Evolutionary conservation across 352 stramenopile species (phyloP), one percentile per base, ranked within the genome.

Genomic region (Globisporangium cylindrosporum): DNA sequence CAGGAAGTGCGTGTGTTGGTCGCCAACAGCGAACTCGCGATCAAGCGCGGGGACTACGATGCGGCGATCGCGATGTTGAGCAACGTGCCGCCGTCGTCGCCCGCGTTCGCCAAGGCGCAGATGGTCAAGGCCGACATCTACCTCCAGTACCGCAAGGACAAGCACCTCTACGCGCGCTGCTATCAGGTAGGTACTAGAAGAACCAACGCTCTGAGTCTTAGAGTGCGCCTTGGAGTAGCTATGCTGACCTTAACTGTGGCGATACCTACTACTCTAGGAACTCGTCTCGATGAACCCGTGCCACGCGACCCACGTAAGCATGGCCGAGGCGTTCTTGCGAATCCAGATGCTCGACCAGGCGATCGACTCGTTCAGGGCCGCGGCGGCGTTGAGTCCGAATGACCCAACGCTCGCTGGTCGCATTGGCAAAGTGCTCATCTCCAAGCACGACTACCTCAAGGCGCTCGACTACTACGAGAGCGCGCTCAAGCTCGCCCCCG

Each of bases 81-180:
- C 65, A 89, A 82, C 57, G 92, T 98, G 3, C 84, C 84, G 5
- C 64, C 80, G 1, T 77, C 75, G 7, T 97, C 86, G 22, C 86
- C 90, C 4, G 81, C 86, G 1, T 98, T 96, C 68, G 72, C 78
- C 4, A 93, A 90, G 67, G 91, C 90, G 8, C 91, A 98, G 71
- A 93, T 97, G 72, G 79, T 97, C 62, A 98, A 98, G 69, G 95
- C 95, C 18, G 89, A 97, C 60, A 98, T 98, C 59, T 98, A 95
- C 64, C 78, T 98, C 24, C 88, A 88, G 61, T 88, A 98, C 67
- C 81, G 88, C 58, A 96, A 97, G 53, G 93, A 98, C 76, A 98
- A 97, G 66, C 68, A 88, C 27, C 71, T 86, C 43, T 98, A 97
- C 74, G 88, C 83, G 20, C 82, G 88, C 9, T 98, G 92, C 69